phyloP scores from a whole-genome alignment of 768 basidiomycete species.

The Vishniacozyma victoriae region DNA sequence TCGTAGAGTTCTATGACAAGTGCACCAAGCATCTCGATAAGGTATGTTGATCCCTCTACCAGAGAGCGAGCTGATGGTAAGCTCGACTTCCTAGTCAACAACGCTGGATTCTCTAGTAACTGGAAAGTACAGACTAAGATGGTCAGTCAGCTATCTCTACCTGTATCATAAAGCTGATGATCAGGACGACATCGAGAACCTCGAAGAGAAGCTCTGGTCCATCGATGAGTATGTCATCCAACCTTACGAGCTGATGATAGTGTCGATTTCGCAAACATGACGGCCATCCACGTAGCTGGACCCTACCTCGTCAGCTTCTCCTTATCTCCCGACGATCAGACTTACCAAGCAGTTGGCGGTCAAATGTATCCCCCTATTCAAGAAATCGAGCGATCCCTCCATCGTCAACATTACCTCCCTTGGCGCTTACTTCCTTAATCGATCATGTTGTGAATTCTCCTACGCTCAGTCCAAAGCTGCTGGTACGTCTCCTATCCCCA shows the following conservation, averaged over 20 bases:
- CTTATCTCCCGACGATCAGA: too few relatives aligned
- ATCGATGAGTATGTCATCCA: slow-evolving; percentile 34
- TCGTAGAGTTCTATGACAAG: slow-evolving; percentile 28
- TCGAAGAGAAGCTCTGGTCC: slow-evolving; percentile 35
- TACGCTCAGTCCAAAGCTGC: slow-evolving; percentile 39
- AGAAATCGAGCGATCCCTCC: slow-evolving; percentile 26
- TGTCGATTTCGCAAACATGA: slow-evolving; percentile 26
- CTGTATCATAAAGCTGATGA: neutral
- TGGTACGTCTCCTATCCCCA: slow-evolving; percentile 5
- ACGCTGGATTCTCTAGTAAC: slow-evolving; percentile 31
- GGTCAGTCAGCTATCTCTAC: neutral
- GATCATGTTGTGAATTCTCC: slow-evolving; percentile 25
- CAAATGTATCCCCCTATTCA: slow-evolving; percentile 31
- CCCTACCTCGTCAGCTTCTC: slow-evolving; percentile 40
- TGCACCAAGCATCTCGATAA: slow-evolving; percentile 21
- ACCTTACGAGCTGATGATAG: slow-evolving; percentile 3
- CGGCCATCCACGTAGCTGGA: slow-evolving; percentile 33
- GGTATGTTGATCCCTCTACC: slow-evolving; percentile 7
- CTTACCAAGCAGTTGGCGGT: too few relatives aligned
- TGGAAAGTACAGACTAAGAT: slow-evolving; percentile 22
- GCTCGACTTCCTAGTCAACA: slow-evolving; percentile 41
- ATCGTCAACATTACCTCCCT: slow-evolving; percentile 34
- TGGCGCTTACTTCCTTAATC: slow-evolving; percentile 24
- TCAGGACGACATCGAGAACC: slow-evolving; percentile 14
- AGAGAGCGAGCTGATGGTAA: neutral